Evolutionary conservation across 331 rosid genomes (phyloP), one percentile per base, ranked within the genome.

Genomic region (Quercus lobata): DNA sequence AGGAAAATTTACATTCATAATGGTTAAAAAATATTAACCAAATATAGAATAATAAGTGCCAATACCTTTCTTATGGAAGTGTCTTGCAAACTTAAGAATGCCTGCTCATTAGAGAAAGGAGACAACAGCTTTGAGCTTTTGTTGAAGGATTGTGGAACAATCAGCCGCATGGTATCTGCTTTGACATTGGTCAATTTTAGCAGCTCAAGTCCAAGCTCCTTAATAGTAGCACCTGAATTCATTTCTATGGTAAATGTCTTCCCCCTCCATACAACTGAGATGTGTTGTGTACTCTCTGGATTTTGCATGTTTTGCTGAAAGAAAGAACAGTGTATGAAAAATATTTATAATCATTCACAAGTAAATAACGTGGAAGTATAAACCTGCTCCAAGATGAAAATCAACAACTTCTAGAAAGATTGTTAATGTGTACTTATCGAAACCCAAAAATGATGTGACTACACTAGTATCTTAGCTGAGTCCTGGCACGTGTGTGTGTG

Each of bases 41-140:
- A n/a, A 15, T 60, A 72, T 24, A 37, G 35, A 54, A 76, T 78
- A 65, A 78, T 19, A 68, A 44, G 72, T 70, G 54, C 75, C 17
- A 25, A 56, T 79, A 96, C 99, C 98, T 93, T 92, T 32, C 83
- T 56, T 27, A 88, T 81, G 27, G 91, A 90, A 69, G 94, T 73
- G 79, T 96, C 92, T 77, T 71, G 75, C 89, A 96, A 85, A 71
- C 82, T 82, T 83, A 96, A 80, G 79, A 22, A 68, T 49, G 84
- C 90, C 78, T 96, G 92, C 80, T 89, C 98, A 14, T 71, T 65
- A 15, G 97, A 91, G 87, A 96, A 96, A 46, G 99, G 99, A 69
- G 83, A 81, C 46, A 96, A 73, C 80, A 96, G 81, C 79, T 85
- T 89, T 3, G 98, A 93, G 75, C 87, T 71, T 82, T 75, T 90